Base-by-base conservation (phyloP, 2,329 filamentous ascomycete species). In the Colletotrichum lupini region DNA sequence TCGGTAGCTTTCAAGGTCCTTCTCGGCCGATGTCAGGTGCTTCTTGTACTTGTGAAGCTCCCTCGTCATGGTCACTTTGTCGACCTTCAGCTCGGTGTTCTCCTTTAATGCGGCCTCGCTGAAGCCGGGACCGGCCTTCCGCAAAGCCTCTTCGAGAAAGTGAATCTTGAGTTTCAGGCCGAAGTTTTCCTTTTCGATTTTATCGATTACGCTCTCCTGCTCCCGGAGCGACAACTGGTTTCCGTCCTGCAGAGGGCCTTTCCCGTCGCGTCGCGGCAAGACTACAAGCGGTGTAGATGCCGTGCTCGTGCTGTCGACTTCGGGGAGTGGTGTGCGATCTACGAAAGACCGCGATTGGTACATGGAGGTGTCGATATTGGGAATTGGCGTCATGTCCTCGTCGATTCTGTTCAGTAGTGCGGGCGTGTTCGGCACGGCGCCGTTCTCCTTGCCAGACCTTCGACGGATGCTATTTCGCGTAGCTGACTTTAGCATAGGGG, bases 141-240 rank as follows among this genome's bases (percentile, higher is more conserved):
- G 91, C 62, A 99, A 85, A 16, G 94, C 94, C 77, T 98, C 95
- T 81, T 99, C 95, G 68, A 99, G 88, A 81, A 97, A 99, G 82
- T 98, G 95, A 66, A 98, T 98, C 83, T 98, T 98, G 77, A 98
- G 89, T 83, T 98, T 98, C 67, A 99, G 87, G 28, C 95, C 95
- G 80, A 98, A 99, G 80, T 99, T 99, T 80, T 98, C 97, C 85
- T 99, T 99, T 80, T 98, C 95, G 78, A 99, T 96, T 80, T 94
- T 94, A 84, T 98, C 94, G 77, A 99, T 96, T 76, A 97, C 93
- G 77, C 95, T 95, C 83, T 98, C 97, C 82, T 99, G 97, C 80
- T 99, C 97, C 74, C 95, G 92, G 71, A 99, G 84, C 1, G 97
- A 98, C 77, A 98, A 88, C 80, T 97, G 93, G 78, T 98, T 98